Evolutionary conservation across 768 basidiomycete genomes (phyloP), one percentile per base, ranked within the genome.

Genomic region (Xanthoconium stramineum): DNA sequence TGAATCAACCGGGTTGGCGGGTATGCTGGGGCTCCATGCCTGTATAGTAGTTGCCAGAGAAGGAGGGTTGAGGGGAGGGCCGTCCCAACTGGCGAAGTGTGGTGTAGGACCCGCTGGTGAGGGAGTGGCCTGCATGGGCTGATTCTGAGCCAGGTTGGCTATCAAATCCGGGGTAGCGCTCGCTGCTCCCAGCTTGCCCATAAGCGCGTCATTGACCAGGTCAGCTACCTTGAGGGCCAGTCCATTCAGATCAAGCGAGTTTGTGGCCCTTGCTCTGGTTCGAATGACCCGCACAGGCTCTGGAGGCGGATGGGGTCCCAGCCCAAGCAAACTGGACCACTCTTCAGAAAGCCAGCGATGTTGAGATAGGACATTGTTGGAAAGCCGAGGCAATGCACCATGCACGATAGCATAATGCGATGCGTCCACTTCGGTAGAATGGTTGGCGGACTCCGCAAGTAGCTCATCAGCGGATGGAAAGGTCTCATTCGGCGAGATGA

Each of bases 241-340:
- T 11, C 2, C 33, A 5, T 11, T 17, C 2, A 24, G 19, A 35
- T 52, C 50, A 1, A 47, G 15, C 5, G 20, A 6, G 5, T 20
- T n/a, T 13, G 37, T 9, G 3, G 46, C 12, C 19, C 46, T 36
- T 11, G 33, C 50, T 3, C 36, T 47, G 0, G n/a, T 48, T 19
- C 14, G n/a, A 37, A 43, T 9, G 28, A 20, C 12, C 3, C 39
- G 35, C 0, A 60, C 39, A 20, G 59, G 56, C 6, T 53, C 52
- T 6, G 47, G 59, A 14, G 30, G 19, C 0, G 35, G 35, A 5
- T 53, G 11, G 1, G 48, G 59, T 1, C 56, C 56, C 30, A 53
- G 3, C 1, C 56, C 59, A 5, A 58, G 56, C 7, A 60, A 19
- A 12, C 52, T 60, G 0, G 48, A 50, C 52, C 56, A 60, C 28